Evolutionary conservation across 2,329 filamentous ascomycete species (phyloP), one percentile per base, ranked within the genome.

Genomic region (Colletotrichum musicola): DNA sequence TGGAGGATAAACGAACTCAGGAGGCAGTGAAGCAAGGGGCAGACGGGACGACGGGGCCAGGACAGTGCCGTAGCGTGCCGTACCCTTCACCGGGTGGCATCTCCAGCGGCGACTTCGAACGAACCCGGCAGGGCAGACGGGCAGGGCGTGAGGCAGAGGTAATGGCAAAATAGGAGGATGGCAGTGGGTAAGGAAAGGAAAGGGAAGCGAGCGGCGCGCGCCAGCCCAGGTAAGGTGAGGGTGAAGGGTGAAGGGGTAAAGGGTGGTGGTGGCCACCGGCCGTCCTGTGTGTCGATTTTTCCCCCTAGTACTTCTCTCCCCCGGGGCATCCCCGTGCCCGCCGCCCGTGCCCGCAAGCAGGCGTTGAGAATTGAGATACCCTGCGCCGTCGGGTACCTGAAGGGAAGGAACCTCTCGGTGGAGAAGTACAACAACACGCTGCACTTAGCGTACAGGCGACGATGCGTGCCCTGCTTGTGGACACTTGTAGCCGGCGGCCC

Each of bases 281-380:
- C 6, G 40, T 42, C 25, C 25, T 59, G 57, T 61, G 46, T 61
- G 53, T 46, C 27, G 5, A 42, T 35, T 46, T 59, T 55, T 30
- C 54, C 44, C 35, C 55, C 56, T 35, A 35, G 30, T 35, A 35
- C 30, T 35, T 35, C 9, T 9, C 30, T 51, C 47, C 64, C 61
- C 61, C 16, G 61, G 64, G 60, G 46, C 40, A 50, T 59, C 61
- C 61, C 64, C 64, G 64, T 68, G 46, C 25, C 46, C 49, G 60
- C 53, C 30, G 27, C 27, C 27, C 27, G 40, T 42, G 40, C 40
- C 40, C 40, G 40, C 40, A 42, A 6, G 40, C 40, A 42, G 40
- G 40, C 44, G 35, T 14, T 38, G 20, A 49, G 59, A 62, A 22
- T 14, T 44, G 20, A 49, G 59, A 62, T 62, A 54, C 59, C 59